Evolutionary conservation across 1,284 basidiomycete genomes (phyloP).

Genomic region (Cryptococcus sp.): DNA sequence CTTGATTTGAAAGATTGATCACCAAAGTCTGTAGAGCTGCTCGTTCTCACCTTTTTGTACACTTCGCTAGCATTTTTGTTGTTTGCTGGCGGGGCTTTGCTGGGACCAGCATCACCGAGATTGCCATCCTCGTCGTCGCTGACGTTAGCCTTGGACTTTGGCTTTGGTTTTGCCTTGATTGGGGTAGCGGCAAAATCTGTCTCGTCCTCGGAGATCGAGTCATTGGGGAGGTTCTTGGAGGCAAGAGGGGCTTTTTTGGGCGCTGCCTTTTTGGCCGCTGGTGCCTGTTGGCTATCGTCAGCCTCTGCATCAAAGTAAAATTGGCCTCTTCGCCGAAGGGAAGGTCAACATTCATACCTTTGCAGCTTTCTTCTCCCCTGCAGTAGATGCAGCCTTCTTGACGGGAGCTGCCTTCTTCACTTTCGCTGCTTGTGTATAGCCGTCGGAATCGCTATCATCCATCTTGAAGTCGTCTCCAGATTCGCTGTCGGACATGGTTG

Average conservation of each 20-base stretch:
- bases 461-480: slow-evolving; percentile 35
- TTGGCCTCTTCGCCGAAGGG: background rate
- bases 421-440: slow-evolving; percentile 28
- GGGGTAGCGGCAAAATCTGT: slow-evolving; percentile 45
- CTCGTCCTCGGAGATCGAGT: slow-evolving; percentile 59
- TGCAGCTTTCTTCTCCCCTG: slow-evolving; percentile 26
- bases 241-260: slow-evolving; percentile 54
- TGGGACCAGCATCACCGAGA: slow-evolving; percentile 35
- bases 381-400: slow-evolving; percentile 27
- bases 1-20: slow-evolving; percentile 1
- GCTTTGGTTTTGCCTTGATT: slow-evolving; percentile 27
- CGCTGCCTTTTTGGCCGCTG: slow-evolving; percentile 48
- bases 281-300: slow-evolving; percentile 9
- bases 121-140: slow-evolving; percentile 31
- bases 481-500: slow-evolving; percentile 50
- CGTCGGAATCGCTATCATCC: slow-evolving; percentile 48
- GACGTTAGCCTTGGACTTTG: slow-evolving; percentile 17
- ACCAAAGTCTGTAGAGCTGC: background rate
- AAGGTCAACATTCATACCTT: slow-evolving; percentile 27
- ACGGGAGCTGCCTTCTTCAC: slow-evolving; percentile 30
- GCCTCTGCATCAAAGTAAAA: background rate
- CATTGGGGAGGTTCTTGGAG: slow-evolving; percentile 62
- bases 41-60: slow-evolving; percentile 74
- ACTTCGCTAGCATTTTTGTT: slow-evolving; percentile 89
- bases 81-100: slow-evolving; percentile 49